A percentile compares a stretch with the other conserved stretches of the same genome.
Conservation (phyloP, 2,329 filamentous ascomycete species). For the Microsporum canis region DNA sequence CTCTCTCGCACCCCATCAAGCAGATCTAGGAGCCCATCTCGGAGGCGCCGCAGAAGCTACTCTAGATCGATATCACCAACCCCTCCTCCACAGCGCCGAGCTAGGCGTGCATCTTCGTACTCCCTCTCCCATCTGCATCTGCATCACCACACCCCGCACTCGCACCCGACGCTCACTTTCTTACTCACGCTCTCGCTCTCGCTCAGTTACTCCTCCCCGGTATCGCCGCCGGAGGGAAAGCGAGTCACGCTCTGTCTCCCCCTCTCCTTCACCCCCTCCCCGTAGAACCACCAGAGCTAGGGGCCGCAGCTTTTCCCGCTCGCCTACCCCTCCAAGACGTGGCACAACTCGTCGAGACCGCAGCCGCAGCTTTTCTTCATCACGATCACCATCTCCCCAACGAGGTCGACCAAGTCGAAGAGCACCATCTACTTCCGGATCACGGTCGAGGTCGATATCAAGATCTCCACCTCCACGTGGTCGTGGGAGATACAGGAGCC, state of each 20-base stretch:
- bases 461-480: slow-evolving; percentile 17
- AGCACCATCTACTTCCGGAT: slow-evolving; percentile 12
- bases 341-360: slow-evolving; percentile 14
- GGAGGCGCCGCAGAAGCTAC: slow-evolving; percentile 20
- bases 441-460: slow-evolving; percentile 15
- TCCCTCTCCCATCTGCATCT: slow-evolving; percentile 27
- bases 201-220: slow-evolving; percentile 23
- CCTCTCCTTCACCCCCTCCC: slow-evolving; percentile 21
- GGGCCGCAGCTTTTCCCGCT: slow-evolving; percentile 19
- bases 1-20: slow-evolving; percentile 22
- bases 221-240: slow-evolving; percentile 18
- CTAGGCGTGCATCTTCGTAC: slow-evolving; percentile 21
- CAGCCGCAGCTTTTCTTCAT: slow-evolving; percentile 15
- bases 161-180: slow-evolving; percentile 11
- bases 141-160: slow-evolving; percentile 19
- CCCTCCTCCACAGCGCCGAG: slow-evolving; percentile 20
- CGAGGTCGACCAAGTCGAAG: slow-evolving; percentile 14
- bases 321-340: slow-evolving; percentile 23
- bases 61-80: slow-evolving; percentile 28
- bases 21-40: slow-evolving; percentile 22
- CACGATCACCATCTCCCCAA: slow-evolving; percentile 20
- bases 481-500: slow-evolving; percentile 8
- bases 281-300: slow-evolving; percentile 15
- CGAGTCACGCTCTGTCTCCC: slow-evolving; percentile 10
- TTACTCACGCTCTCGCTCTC: slow-evolving; percentile 21